Evolutionary conservation across 495 filamentous ascomycete species (phyloP), one percentile per base, ranked within the genome.

Genomic region (Hypoxylon intermedium): DNA sequence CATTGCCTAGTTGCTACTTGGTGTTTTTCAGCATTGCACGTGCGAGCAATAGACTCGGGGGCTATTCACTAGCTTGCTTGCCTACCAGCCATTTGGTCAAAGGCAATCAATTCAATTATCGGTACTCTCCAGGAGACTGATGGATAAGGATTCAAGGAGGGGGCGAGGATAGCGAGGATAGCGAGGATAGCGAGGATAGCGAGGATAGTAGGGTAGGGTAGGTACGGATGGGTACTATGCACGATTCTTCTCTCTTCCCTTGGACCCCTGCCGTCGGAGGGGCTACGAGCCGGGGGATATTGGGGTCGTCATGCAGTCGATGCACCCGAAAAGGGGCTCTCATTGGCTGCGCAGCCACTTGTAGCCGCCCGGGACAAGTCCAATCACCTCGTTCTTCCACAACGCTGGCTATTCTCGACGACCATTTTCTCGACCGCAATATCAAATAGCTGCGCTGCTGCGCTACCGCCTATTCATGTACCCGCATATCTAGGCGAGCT

Each of bases 311-410:
- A 57, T 65, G 62, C 62, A 65, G 62, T 41, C 43, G 52, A 60
- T 42, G 26, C 52, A 57, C 56, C 33, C 15, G 15, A 41, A 42
- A 37, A 7, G 19, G 24, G 11, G 1, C 33, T 53, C 40, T 73
- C 58, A 79, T 79, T 79, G 77, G 77, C 42, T 42, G 6, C 12
- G 18, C 37, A 12, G 12, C 42, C 38, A 45, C 19, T 64, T 74
- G 63, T 79, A 79, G 70, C 76, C 76, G 76, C 76, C 74, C 57
- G 62, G 62, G 44, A 69, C 58, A 68, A 63, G 42, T 67, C 74
- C 76, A 75, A 75, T 77, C 77, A 79, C 74, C 42, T 64, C 46
- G 37, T 41, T 56, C 60, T 46, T 41, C 26, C 52, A 43, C 40
- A 51, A 58, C 38, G 67, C 37, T 56, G 53, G 60, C 63, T 66